phyloP scores from a whole-genome alignment of 208 protist species.

The Crithidia bombi region DNA sequence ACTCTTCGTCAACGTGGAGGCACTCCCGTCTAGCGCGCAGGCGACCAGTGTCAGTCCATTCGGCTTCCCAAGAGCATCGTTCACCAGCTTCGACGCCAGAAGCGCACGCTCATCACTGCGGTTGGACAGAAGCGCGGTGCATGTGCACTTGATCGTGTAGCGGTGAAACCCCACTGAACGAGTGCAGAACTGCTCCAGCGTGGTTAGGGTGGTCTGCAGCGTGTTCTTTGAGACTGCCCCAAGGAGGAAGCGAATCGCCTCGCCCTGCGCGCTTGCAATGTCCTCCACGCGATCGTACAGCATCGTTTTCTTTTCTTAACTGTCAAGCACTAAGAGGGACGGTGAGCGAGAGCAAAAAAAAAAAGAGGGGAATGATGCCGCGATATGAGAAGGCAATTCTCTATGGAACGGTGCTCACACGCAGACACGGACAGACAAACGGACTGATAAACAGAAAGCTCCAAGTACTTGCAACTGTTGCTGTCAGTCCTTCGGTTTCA shows the following conservation, averaged over 20 bases:
- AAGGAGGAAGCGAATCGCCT: slow-evolving; percentile 77
- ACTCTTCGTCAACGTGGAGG: slow-evolving; percentile 47
- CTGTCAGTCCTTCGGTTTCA: too few species aligned
- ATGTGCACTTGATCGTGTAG: slow-evolving; percentile 55
- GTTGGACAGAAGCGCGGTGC: slow-evolving; percentile 36
- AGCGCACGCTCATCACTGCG: slow-evolving; percentile 41
- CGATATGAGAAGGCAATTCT: not conserved
- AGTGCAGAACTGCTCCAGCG: slow-evolving; percentile 67
- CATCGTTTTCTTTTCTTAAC: slow-evolving; percentile 38
- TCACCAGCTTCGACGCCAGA: slow-evolving; percentile 67
- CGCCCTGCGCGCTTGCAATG: slow-evolving; percentile 64
- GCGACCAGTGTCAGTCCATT: slow-evolving; percentile 72
- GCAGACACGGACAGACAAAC: too few species aligned
- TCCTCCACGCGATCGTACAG: slow-evolving; percentile 82
- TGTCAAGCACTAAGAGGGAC: not conserved
- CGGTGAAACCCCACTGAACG: slow-evolving; percentile 63
- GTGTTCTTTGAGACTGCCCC: slow-evolving; percentile 73
- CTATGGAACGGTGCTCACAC: too few species aligned
- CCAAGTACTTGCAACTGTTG: too few species aligned
- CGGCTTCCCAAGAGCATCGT: slow-evolving; percentile 57
- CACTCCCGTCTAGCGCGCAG: slow-evolving; percentile 49
- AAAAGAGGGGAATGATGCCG: not conserved
- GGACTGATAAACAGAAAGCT: too few species aligned
- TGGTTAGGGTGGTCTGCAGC: slow-evolving; percentile 69
- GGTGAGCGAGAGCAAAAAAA: not conserved